phyloP scores from a whole-genome alignment of 805 yeast genomes.

The Priceomyces medius region DNA sequence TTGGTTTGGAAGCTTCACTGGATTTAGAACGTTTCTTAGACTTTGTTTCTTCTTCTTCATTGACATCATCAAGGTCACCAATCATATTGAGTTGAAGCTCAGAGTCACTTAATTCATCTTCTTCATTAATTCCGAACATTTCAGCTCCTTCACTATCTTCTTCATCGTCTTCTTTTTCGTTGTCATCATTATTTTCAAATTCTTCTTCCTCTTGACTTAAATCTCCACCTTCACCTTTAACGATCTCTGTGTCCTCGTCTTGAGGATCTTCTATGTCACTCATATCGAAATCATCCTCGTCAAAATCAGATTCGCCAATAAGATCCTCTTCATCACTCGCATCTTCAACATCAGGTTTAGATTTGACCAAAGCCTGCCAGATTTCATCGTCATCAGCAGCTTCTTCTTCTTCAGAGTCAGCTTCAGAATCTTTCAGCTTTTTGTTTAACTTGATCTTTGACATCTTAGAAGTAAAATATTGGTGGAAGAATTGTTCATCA shows the following conservation, averaged over 20 bases:
- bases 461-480: conserved; percentile 71
- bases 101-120: conserved; percentile 17
- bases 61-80: conserved; percentile 32
- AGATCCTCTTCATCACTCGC: conserved; percentile 29
- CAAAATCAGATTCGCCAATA: conserved; percentile 40
- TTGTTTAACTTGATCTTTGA: conserved; percentile 26
- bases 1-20: conserved; percentile 32
- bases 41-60: conserved; percentile 21
- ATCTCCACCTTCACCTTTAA: conserved; percentile 24
- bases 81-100: conserved; percentile 15
- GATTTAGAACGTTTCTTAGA: conserved; percentile 21
- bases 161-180: conserved; percentile 11
- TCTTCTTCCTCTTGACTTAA: conserved; percentile 19
- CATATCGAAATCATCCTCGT: conserved; percentile 44
- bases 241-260: conserved; percentile 18
- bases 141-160: conserved; percentile 24
- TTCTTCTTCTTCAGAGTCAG: conserved; percentile 31
- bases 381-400: conserved; percentile 66
- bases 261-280: conserved; percentile 24
- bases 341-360: conserved; percentile 69
- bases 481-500: conserved; percentile 84
- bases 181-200: conserved; percentile 24
- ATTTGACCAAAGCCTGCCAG: conserved; percentile 76
- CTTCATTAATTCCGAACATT: conserved; percentile 18
- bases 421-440: conserved; percentile 25